A percentile compares a stretch with the other conserved stretches of the same genome.
Evolutionary conservation across 805 yeast genomes (phyloP).

Genomic region (Ogataea nonfermentans): DNA sequence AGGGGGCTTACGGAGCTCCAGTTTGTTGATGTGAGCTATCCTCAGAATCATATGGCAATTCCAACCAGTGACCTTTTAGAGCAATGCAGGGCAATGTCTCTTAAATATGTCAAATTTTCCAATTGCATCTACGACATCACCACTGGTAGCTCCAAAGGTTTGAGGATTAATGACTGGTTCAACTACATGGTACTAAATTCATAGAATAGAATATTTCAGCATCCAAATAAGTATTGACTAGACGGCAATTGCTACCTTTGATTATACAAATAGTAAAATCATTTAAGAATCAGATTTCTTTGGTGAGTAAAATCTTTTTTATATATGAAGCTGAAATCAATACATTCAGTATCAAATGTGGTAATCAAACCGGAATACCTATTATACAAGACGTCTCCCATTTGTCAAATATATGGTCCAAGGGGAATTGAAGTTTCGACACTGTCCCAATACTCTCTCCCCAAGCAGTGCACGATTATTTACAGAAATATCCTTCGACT

Average conservation of each 20-base stretch:
- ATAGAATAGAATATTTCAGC: background rate
- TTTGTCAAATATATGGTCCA: constrained; percentile 23
- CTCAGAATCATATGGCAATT: no score
- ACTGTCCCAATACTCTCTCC: constrained; percentile 11
- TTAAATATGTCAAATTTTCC: constrained; percentile 22
- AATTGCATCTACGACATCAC: constrained; percentile 21
- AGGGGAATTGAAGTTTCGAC: constrained; percentile 18
- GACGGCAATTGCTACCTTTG: no score
- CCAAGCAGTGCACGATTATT: constrained; percentile 10
- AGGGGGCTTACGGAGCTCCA: no score
- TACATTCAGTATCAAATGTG: constrained; percentile 4
- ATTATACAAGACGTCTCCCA: constrained; percentile 13
- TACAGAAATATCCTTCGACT: constrained; percentile 26
- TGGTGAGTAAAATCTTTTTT: background rate
- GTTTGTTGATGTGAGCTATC: no score
- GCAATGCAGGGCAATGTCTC: constrained; percentile 6
- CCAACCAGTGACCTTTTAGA: no score
- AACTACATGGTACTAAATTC: constrained; percentile 13
- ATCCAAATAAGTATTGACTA: no score
- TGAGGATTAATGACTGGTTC: constrained; percentile 29
- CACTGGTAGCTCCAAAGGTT: constrained; percentile 17
- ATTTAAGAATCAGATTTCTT: no score
- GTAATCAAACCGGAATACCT: background rate
- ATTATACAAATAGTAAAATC: no score
- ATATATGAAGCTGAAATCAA: background rate